Percentiles rank a stretch among this genome's conserved stretches.
phyloP scores from a whole-genome alignment of 108 stramenopile species.

The Nitzschia sp. region DNA sequence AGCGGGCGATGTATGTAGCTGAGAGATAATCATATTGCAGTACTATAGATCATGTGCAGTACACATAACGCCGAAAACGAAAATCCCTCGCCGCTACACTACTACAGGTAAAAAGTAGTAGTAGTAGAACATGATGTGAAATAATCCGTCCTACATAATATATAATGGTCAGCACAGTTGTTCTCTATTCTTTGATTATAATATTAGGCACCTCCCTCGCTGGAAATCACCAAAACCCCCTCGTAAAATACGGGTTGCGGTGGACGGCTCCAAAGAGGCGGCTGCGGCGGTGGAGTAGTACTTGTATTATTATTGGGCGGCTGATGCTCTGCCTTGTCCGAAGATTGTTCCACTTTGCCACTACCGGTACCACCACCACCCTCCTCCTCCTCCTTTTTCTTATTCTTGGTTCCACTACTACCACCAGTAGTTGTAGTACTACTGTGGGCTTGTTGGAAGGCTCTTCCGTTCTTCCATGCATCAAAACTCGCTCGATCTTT shows the following conservation, averaged over 20 bases:
- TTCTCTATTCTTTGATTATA: no score
- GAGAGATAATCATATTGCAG: no score
- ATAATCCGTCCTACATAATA: no score
- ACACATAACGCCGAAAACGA: no score
- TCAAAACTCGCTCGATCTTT: slow-evolving; percentile 71
- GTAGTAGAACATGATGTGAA: no score
- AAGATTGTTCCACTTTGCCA: not conserved
- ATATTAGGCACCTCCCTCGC: slow-evolving; percentile 65
- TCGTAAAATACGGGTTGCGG: slow-evolving; percentile 86
- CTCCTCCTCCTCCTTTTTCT: slow-evolving; percentile 18
- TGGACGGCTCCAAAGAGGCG: slow-evolving; percentile 59
- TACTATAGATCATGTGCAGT: no score
- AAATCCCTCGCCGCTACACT: no score
- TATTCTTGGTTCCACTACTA: not conserved
- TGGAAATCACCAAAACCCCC: slow-evolving; percentile 78
- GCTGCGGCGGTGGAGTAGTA: slow-evolving; percentile 20
- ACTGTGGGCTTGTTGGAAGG: slow-evolving; percentile 65
- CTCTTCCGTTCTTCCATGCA: slow-evolving; percentile 57
- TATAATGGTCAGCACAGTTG: no score
- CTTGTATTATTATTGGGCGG: slow-evolving; percentile 4
- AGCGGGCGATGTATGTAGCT: no score
- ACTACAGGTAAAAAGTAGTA: no score
- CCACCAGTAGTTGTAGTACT: no score
- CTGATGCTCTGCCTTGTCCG: no score
- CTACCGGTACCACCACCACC: not conserved